Percentiles rank a stretch among this genome's conserved stretches.
These are phyloP conservation scores for Cytospora mali DNA, from an alignment of 2,329 filamentous ascomycete genomes.

Conservation along the genomic window DNA sequence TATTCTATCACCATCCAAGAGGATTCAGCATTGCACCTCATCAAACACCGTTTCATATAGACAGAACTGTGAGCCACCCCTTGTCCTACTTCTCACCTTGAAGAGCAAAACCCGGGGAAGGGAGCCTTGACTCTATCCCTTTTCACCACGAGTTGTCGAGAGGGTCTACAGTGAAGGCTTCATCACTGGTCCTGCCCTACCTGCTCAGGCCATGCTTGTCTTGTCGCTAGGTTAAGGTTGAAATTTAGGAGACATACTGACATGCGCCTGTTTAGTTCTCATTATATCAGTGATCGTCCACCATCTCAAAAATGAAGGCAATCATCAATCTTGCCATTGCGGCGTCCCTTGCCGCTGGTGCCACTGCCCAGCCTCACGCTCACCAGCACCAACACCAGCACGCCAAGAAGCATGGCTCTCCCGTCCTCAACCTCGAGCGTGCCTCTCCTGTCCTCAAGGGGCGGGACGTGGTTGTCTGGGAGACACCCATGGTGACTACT, in stretches of 20 bases:
- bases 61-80: constrained; percentile 11
- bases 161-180: constrained; percentile 1
- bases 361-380: constrained; percentile 58
- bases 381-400: constrained; percentile 63
- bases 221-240: constrained; percentile 21
- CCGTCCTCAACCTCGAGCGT: constrained; percentile 44
- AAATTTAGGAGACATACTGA: constrained; percentile 28
- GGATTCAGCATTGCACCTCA: constrained; percentile 7
- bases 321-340: constrained; percentile 53
- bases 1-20: constrained; percentile 14
- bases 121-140: background rate
- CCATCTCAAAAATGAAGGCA: constrained; percentile 49
- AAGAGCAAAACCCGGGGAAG: background rate
- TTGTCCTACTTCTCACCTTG: background rate
- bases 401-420: constrained; percentile 54
- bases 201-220: constrained; percentile 5
- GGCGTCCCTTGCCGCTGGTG: constrained; percentile 55
- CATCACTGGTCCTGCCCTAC: background rate
- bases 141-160: background rate
- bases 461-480: constrained; percentile 49
- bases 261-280: constrained; percentile 26
- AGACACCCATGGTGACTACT: constrained; percentile 65
- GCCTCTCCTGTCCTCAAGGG: constrained; percentile 41
- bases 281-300: constrained; percentile 24
- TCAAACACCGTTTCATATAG: constrained; percentile 20